These are phyloP conservation scores for Malus hybrid DNA, from an alignment of 331 rosid genomes.

Conservation along the genomic window DNA sequence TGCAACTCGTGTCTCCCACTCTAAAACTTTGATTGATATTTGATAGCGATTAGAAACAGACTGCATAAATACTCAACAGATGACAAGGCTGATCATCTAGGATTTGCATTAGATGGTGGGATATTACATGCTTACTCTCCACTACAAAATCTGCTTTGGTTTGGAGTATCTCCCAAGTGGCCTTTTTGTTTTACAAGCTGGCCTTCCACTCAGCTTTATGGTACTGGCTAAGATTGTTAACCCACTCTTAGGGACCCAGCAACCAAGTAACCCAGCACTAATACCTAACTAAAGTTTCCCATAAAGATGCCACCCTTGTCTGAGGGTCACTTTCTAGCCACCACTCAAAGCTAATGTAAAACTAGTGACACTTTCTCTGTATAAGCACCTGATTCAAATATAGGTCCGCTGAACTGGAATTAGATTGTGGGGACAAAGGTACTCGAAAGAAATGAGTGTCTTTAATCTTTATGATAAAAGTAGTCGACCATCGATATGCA, in stretches of 20 bases:
- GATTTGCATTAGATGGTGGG: slow-evolving; percentile 32
- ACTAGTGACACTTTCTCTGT: neutral
- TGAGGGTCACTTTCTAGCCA: neutral
- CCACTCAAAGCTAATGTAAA: neutral
- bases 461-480: too few species aligned
- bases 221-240: neutral
- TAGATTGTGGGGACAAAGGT: too few species aligned
- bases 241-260: neutral
- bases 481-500: too few species aligned
- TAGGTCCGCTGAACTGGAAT: too few species aligned
- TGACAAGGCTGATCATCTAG: neutral
- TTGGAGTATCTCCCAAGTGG: too few species aligned
- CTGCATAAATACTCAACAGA: neutral
- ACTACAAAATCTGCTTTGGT: slow-evolving; percentile 7
- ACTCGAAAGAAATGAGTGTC: too few species aligned
- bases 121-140: slow-evolving; percentile 16
- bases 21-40: neutral
- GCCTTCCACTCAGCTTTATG: neutral
- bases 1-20: slow-evolving; percentile 9
- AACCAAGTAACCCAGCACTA: neutral
- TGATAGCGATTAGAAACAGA: neutral
- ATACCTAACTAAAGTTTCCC: neutral
- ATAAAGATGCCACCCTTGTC: neutral
- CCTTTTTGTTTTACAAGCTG: neutral
- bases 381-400: neutral